Evolutionary conservation across 129 eudicot genomes (phyloP).

Genomic region (Chrysanthemum makinoi): DNA sequence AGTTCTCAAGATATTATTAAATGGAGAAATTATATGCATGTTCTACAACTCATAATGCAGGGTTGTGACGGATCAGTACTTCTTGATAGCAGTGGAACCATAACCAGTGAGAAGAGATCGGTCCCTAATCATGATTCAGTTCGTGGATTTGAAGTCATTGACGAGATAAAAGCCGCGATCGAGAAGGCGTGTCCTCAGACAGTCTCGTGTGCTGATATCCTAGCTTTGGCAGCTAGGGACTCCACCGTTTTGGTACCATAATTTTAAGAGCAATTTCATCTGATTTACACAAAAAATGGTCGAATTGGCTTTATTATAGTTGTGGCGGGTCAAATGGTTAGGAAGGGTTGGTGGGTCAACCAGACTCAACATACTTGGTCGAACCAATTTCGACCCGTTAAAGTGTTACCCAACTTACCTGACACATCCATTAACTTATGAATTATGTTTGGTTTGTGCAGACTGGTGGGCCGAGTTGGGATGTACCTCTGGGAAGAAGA

Average conservation of each 20-base stretch:
- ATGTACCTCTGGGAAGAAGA: conserved; percentile 89
- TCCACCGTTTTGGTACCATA: conserved; percentile 64
- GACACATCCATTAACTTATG: background rate
- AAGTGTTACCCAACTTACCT: background rate
- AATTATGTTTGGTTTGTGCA: conserved; percentile 27
- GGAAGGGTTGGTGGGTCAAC: background rate
- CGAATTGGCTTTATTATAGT: too few relatives aligned
- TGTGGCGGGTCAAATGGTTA: background rate
- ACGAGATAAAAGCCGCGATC: conserved; percentile 67
- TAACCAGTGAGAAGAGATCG: conserved; percentile 75
- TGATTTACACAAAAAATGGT: background rate
- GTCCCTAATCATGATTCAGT: conserved; percentile 75
- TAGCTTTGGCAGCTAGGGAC: conserved; percentile 87
- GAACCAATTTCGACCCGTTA: background rate
- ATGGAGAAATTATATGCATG: background rate
- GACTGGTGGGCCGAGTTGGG: conserved; percentile 97
- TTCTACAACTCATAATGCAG: conserved; percentile 37
- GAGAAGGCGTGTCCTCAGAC: conserved; percentile 80
- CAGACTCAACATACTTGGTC: background rate
- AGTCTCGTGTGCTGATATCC: conserved; percentile 91
- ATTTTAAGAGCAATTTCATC: background rate
- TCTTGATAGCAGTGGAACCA: conserved; percentile 59
- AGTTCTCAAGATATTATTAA: background rate
- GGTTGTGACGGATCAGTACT: conserved; percentile 91
- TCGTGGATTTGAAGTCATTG: conserved; percentile 89